These are phyloP conservation scores for Fusarium sp. DNA, from an alignment of 2,329 filamentous ascomycete genomes.

Conservation along the genomic window DNA sequence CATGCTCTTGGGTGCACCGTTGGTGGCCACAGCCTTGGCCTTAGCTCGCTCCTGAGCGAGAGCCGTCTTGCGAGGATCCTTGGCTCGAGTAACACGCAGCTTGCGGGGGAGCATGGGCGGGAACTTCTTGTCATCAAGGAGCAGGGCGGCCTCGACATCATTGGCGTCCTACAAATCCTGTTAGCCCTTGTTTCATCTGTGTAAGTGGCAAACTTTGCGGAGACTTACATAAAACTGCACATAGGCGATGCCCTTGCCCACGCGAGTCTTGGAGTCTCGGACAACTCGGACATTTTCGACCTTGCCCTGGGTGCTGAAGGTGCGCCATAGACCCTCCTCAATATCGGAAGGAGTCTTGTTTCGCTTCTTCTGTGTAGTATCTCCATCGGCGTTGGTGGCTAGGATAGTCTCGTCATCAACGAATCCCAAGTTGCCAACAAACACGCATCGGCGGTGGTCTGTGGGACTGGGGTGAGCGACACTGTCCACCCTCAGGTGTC, in stretches of 20 bases:
- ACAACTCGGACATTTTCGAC: slow-evolving; percentile 96
- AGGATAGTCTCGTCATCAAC: slow-evolving; percentile 89
- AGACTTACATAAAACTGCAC: slow-evolving; percentile 84
- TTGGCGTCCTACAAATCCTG: slow-evolving; percentile 74
- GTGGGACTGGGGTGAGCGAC: slow-evolving; percentile 87
- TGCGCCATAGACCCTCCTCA: slow-evolving; percentile 92
- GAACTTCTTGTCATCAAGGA: slow-evolving; percentile 91
- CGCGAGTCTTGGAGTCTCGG: slow-evolving; percentile 87
- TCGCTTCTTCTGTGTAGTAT: slow-evolving; percentile 78
- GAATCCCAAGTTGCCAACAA: slow-evolving; percentile 96
- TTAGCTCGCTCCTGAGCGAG: slow-evolving; percentile 56
- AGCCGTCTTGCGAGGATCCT: slow-evolving; percentile 73
- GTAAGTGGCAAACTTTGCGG: background rate
- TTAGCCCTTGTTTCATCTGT: slow-evolving; percentile 9
- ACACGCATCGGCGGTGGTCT: slow-evolving; percentile 91
- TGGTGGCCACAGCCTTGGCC: slow-evolving; percentile 51
- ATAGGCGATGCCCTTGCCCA: slow-evolving; percentile 97
- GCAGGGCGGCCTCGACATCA: slow-evolving; percentile 88
- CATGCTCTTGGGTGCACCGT: slow-evolving; percentile 54
- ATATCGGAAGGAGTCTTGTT: slow-evolving; percentile 83
- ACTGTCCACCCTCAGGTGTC: slow-evolving; percentile 91
- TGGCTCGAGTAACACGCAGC: slow-evolving; percentile 88
- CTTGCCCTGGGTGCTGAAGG: slow-evolving; percentile 79
- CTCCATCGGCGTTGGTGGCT: slow-evolving; percentile 72
- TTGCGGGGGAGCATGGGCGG: slow-evolving; percentile 92